Evolutionary conservation across 805 yeast genomes (phyloP).

Genomic region (Candida ulmi): DNA sequence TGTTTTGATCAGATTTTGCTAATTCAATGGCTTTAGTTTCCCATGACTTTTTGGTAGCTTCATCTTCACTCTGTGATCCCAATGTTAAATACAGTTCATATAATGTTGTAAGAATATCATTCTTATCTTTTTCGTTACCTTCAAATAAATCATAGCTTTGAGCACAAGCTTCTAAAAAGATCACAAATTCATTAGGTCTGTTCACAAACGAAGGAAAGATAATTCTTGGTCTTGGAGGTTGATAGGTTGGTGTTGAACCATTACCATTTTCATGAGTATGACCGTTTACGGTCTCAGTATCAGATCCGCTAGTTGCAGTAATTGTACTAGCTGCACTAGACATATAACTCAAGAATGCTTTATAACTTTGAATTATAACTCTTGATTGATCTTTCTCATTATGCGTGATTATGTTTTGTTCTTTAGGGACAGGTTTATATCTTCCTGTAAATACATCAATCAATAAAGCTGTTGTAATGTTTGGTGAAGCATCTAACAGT

Average conservation of each 20-base stretch:
- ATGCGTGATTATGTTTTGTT: slow-evolving; percentile 22
- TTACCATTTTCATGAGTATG: slow-evolving; percentile 5
- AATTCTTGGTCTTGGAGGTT: slow-evolving; percentile 86
- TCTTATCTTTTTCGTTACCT: slow-evolving; percentile 60
- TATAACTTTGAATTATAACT: slow-evolving; percentile 42
- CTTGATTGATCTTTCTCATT: slow-evolving; percentile 12
- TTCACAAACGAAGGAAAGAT: slow-evolving; percentile 84
- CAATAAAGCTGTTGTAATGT: slow-evolving; percentile 74
- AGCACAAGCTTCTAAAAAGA: slow-evolving; percentile 86
- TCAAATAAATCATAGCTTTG: slow-evolving; percentile 73
- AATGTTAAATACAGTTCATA: slow-evolving; percentile 75
- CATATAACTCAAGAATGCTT: slow-evolving; percentile 53
- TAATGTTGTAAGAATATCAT: slow-evolving; percentile 69
- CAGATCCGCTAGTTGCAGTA: slow-evolving; percentile 11
- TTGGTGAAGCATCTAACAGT: slow-evolving; percentile 63
- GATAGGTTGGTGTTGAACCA: slow-evolving; percentile 53
- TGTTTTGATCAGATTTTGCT: slow-evolving; percentile 38
- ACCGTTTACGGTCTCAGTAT: slow-evolving; percentile 10
- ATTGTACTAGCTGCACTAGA: slow-evolving; percentile 25
- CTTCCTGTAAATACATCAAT: slow-evolving; percentile 88
- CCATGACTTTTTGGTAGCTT: slow-evolving; percentile 48
- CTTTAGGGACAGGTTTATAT: slow-evolving; percentile 41
- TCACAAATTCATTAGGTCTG: slow-evolving; percentile 83
- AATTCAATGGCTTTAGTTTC: slow-evolving; percentile 54
- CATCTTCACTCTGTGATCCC: slow-evolving; percentile 34